Base-by-base conservation (phyloP, 140 eudicot genomes). In the Erigeron philadelphicus region DNA sequence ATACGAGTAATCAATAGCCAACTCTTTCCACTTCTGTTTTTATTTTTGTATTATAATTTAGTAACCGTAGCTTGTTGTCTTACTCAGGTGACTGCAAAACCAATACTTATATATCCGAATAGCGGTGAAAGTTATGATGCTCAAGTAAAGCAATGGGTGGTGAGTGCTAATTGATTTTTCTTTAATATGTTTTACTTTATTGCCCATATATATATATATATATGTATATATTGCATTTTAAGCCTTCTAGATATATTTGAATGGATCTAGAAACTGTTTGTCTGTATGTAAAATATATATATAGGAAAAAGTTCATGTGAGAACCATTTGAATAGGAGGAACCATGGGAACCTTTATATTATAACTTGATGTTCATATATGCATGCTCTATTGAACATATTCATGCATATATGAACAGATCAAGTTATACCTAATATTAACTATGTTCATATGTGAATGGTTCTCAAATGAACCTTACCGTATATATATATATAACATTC, bases 41-140 rank as follows among this genome's bases (percentile, higher is more conserved):
- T 16, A 3, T 53, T 62, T 18, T 53, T 53, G 0, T 18, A 11
- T 62, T 40, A 52, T 42, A 21, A 43, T 12, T 52, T 61, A 42
- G 43, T 44, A 10, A 45, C 54, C 15, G 4, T 63, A 16, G 16
- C 31, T 77, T 56, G 54, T 64, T 70, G 42, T 59, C 15, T 59
- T 48, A 12, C 48, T 41, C 87, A 90, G 97, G 95, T 78, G 68
- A 90, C 96, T 46, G 74, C 19, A 16, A 90, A 87, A 75, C 94
- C 94, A 0, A 82, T 90, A 62, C 88, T 90, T 11, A 50, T 90
- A 57, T 90, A 90, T 81, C 97, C 95, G 2, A 88, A 90, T 64
- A 87, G 94, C 5, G 96, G 97, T 1, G 97, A 90, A 84, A 80
- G 80, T 42, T 90, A 90, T 64, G 90, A 87, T 69, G 90, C 77